Evolutionary conservation across 768 basidiomycete genomes (phyloP), one percentile per base, ranked within the genome.

Genomic region (Lentinula aciculospora): DNA sequence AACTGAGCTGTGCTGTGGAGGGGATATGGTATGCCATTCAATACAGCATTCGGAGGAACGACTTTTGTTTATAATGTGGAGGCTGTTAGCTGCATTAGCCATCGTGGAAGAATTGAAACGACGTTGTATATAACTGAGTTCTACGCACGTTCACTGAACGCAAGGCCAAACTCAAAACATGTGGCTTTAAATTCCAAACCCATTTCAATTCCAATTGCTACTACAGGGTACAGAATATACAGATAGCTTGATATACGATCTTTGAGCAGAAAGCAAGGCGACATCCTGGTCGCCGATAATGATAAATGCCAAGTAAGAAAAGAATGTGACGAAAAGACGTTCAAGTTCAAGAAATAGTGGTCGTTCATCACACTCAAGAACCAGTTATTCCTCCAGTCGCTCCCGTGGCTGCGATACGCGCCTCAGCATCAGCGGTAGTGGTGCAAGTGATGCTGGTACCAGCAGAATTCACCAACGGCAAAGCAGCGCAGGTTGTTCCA

Each of bases 361-460:
- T 36, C 31, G 4, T 29, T 31, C 32, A 32, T 28, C 27, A 29
- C 15, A 15, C 15, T 50, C 49, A 54, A 17, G 36, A 19, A 31
- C 58, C 49, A 28, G 40, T 60, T 34, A 71, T 23, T 27, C 67
- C 67, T 21, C 72, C 72, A 12, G 68, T 67, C 2, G 69, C 74
- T 25, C 75, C 74, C 56, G 73, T 68, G 5, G 70, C 71, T 10
- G 64, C 62, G 56, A 77, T 72, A 32, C 76, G 71, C 8, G 71
- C 66, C 9, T 58, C 46, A 3, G 72, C 74, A 60, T 77, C 76
- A 9, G 67, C 64, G 13, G 63, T 51, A 1, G 74, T 76, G 5
- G 71, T 71, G 60, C 78, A 79, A 29, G 74, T 63, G 49, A 79
- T 68, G 6, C 70, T 71, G 4, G 77, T 78, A n/a, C 78, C 78